These are phyloP conservation scores for Tetrahymena thermophila DNA, from an alignment of 73 alveolate genomes.

Conservation along the genomic window DNA sequence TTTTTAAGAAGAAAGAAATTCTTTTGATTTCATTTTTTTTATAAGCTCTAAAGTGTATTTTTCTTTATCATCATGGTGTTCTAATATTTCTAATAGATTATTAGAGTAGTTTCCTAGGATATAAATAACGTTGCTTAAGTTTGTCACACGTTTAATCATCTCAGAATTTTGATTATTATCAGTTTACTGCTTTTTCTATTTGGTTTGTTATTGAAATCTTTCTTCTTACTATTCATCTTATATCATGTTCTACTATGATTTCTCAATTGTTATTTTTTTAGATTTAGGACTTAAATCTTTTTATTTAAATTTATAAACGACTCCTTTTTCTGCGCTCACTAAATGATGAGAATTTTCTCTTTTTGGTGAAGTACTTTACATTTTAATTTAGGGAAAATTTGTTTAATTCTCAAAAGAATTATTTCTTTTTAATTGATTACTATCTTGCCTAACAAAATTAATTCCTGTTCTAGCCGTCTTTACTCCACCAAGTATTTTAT, in stretches of 20 bases:
- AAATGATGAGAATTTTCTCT: background rate
- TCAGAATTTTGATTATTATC: background rate
- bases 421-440: background rate
- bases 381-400: background rate
- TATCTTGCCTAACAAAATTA: background rate
- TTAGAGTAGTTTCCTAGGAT: background rate
- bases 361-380: background rate
- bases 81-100: background rate
- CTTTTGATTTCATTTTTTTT: background rate
- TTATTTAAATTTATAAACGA: background rate
- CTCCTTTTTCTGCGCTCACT: background rate
- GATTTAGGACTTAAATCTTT: background rate
- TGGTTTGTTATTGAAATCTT: background rate
- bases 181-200: background rate
- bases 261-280: background rate
- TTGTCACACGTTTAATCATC: background rate
- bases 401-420: background rate
- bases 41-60: background rate
- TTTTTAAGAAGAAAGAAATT: background rate
- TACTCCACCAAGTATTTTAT: background rate
- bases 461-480: background rate
- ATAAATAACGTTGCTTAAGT: background rate
- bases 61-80: background rate
- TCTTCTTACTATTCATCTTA: background rate
- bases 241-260: background rate